Evolutionary conservation across 2,329 filamentous ascomycete species (phyloP).

Genomic region (Anisogramma anomala): DNA sequence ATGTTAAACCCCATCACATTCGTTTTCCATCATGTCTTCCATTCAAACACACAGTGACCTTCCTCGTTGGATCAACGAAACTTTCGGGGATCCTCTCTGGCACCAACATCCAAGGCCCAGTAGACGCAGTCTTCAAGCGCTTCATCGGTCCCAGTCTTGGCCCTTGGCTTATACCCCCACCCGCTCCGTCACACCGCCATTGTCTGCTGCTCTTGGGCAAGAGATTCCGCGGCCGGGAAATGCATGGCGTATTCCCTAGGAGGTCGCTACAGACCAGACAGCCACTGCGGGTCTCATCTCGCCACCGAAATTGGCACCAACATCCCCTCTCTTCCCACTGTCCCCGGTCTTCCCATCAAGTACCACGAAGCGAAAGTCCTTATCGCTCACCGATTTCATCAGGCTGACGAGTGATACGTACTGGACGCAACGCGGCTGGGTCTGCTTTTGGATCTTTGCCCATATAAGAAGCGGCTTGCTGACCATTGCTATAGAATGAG

Average conservation of each 20-base stretch:
- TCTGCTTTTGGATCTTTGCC: conserved; percentile 12
- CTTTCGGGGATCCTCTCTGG: conserved; percentile 9
- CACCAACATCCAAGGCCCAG: conserved; percentile 1
- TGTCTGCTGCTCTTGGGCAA: no score
- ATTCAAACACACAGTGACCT: neutral
- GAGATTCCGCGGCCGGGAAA: neutral
- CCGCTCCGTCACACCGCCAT: no score
- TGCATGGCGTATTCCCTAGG: neutral
- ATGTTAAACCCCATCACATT: conserved; percentile 23
- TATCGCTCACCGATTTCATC: neutral
- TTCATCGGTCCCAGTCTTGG: neutral
- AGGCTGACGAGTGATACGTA: conserved; percentile 7
- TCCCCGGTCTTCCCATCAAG: neutral
- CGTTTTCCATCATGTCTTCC: neutral
- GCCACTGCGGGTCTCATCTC: neutral
- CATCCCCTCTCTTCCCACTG: neutral
- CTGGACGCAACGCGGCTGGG: conserved; percentile 12
- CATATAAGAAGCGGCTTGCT: neutral
- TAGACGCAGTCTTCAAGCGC: neutral
- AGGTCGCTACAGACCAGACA: neutral
- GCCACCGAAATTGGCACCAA: neutral
- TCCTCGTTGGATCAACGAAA: conserved; percentile 1
- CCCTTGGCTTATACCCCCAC: neutral
- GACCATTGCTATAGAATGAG: conserved; percentile 38
- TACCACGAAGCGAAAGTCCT: neutral